Base-by-base conservation (phyloP, 208 protist genomes). In the Trypanosoma theileri region DNA sequence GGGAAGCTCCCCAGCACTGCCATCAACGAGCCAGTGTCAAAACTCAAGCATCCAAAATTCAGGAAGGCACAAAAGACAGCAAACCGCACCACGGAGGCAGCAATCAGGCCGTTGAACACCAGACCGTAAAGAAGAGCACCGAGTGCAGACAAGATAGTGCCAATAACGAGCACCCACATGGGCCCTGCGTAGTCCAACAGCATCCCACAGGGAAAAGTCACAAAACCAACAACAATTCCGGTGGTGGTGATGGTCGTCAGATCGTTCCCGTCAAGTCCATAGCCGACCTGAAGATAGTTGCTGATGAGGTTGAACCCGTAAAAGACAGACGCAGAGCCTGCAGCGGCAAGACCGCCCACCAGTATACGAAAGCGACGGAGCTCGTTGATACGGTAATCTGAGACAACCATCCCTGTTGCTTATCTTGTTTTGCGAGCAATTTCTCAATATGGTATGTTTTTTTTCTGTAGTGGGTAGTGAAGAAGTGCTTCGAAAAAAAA, bases 1-100 rank as follows among this genome's bases (percentile, higher is more conserved):
- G 85, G 85, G 57, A 91, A 91, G 68, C 61, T 86, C 55, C 69
- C 71, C 16, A 91, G 65, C 11, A 85, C 42, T 4, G 85, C 69
- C 85, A 91, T 91, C n/a, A 91, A 69, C n/a, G 85, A 80, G 22
- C 77, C 80, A 13, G 75, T 72, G 44, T 88, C 85, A 51, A 91
- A 84, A 22, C 61, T 76, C n/a, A 70, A 24, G 22, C 80, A 85
- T 41, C 84, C 84, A 42, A 84, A 73, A 67, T 85, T 79, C 71
- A 86, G 64, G 48, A 90, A 78, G 26, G 81, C 81, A 55, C 71
- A 75, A 61, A 87, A 87, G 35, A 90, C 61, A 53, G 74, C 40
- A 53, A 91, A 80, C 13, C 55, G 70, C 45, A 78, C 21, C 1
- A 84, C 70, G 13, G 14, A 53, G 35, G 58, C 57, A 64, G 19